These are phyloP conservation scores for Acanthamoeba sp. DNA, from an alignment of 208 protist species.

Conservation along the genomic window DNA sequence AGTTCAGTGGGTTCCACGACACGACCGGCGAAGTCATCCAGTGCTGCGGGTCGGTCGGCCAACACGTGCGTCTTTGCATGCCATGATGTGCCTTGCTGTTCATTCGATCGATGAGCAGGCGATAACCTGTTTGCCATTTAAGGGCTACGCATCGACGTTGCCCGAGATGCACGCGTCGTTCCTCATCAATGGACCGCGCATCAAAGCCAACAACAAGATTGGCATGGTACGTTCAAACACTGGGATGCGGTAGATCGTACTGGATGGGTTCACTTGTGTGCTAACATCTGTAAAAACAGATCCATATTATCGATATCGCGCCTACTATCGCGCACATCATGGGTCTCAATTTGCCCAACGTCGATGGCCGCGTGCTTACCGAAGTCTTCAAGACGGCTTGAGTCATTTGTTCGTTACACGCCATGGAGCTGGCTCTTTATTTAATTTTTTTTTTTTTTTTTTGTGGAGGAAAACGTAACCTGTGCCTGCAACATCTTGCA, in stretches of 20 bases:
- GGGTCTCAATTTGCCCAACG: constrained; percentile 1
- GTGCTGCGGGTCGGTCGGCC: not conserved
- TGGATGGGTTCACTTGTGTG: not conserved
- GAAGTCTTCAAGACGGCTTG: not conserved
- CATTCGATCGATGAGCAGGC: no score
- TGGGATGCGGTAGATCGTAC: not conserved
- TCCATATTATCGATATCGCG: constrained; percentile 15
- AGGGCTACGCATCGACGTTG: constrained; percentile 3
- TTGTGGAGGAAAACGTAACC: no score
- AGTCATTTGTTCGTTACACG: no score
- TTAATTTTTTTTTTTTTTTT: no score
- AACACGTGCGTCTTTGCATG: not conserved
- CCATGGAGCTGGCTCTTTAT: no score
- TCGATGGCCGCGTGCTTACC: not conserved
- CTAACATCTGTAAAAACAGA: not conserved
- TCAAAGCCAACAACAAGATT: constrained; percentile 30
- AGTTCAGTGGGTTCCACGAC: constrained; percentile 25
- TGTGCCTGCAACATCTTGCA: no score
- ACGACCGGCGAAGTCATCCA: constrained; percentile 5
- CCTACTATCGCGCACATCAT: constrained; percentile 43
- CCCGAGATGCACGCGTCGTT: constrained; percentile 54
- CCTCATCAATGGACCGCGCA: constrained; percentile 11
- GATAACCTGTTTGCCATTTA: no score
- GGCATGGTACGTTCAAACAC: not conserved
- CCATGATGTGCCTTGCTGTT: not conserved